Base-by-base conservation (phyloP, 2,329 filamentous ascomycete genomes). In the Exophiala bonariae region DNA sequence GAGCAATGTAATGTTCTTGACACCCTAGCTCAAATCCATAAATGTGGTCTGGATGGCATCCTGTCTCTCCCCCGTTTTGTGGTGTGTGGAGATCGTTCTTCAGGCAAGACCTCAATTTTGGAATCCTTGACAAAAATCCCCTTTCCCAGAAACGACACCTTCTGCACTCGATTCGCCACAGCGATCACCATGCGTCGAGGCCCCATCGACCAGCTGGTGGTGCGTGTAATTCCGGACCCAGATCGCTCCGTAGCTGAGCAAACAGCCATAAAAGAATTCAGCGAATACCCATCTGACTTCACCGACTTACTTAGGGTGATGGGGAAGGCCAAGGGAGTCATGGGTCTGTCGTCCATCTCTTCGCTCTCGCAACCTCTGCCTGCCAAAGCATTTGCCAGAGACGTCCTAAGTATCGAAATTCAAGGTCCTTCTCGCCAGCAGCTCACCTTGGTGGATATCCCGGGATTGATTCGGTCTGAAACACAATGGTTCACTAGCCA, bases 111-210 rank as follows among this genome's bases (percentile, higher is more conserved):
- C 34, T 61, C 59, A 3, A 78, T 82, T 2, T 72, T 85, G 2
- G 80, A 85, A 57, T 79, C 80, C n/a, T 71, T 85, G 34, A 82
- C 79, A 0, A 78, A 78, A 18, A 79, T 81, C 7, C 75, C 77
- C 0, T 84, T 85, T 36, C 81, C 81, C 0, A 70, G 77, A 48
- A 79, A 80, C 53, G 79, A 80, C 39, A 79, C 75, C 39, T 72
- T 81, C 2, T 85, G 81, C 56, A 85, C 81, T 0, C 70, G 81
- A 18, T 84, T 82, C 48, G 75, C 79, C n/a, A n/a, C n/a, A n/a
- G n/a, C n/a, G n/a, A n/a, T n/a, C n/a, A n/a, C n/a, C n/a, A n/a
- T n/a, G n/a, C n/a, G n/a, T n/a, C n/a, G n/a, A n/a, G n/a, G n/a
- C n/a, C n/a, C n/a, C n/a, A n/a, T n/a, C n/a, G n/a, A n/a, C n/a